Base-by-base conservation (phyloP, 345 rosid species). In the Cardiospermum halicacabum region DNA sequence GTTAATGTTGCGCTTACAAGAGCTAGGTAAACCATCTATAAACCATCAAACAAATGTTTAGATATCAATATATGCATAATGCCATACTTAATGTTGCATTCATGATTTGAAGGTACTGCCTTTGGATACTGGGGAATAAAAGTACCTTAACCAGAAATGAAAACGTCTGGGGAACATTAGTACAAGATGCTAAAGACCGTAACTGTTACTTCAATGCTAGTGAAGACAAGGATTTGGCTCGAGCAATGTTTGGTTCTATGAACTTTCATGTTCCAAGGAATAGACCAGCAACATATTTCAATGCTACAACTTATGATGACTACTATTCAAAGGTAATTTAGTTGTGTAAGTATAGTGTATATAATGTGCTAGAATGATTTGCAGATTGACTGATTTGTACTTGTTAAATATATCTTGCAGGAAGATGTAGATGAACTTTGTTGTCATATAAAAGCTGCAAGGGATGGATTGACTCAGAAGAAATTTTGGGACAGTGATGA, bases 51-150 rank as follows among this genome's bases (percentile, higher is more conserved):
- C 27, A 2, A 27, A 26, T 51, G 27, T 21, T 51, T 51, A 21
- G n/a, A n/a, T 51, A 51, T 21, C 30, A 51, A 51, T 16, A n/a
- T 16, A 7, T 27, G 22, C 4, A 12, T 34, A 28, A 28, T 54
- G 31, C n/a, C n/a, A n/a, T n/a, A 54, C 37, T 15, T 34, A 34
- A 18, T 54, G 11, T 12, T 28, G 11, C 58, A 27, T 27, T 15
- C 11, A 16, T 27, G 34, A 3, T 19, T 26, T 58, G 31, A 4
- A 81, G 85, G 76, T 70, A 81, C 42, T 64, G 85, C 37, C 78
- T 80, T 18, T 83, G 85, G 88, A 81, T 83, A 67, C 53, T 83
- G 53, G 88, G 83, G 47, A 69, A 71, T 64, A 75, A 62, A 64
- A 66, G 56, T 58, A 78, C 88, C 2, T 68, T 83, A 49, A 16